Base-by-base conservation (phyloP, 2,329 filamentous ascomycete genomes). In the Pyrenophora seminiperda region DNA sequence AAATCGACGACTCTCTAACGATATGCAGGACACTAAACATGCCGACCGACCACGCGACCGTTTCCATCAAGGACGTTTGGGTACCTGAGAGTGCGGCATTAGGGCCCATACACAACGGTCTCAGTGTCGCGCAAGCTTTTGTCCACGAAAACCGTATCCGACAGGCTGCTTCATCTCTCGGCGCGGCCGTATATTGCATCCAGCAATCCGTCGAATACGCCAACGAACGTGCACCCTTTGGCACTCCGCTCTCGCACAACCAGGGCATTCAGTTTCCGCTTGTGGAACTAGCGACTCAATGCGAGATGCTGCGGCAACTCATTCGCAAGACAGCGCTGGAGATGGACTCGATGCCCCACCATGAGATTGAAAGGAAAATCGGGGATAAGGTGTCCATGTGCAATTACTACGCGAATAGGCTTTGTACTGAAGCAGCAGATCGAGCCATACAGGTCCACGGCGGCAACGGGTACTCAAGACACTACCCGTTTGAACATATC, bases 91-190 rank as follows among this genome's bases (percentile, higher is more conserved):
- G 74, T 15, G 74, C 80, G 1, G 72, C 85, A 27, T 73, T 86
- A 1, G 83, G 83, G 0, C 72, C 74, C 1, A 58, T 80, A 7
- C 79, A 82, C 53, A 73, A 77, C 34, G 83, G 83, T 7, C 76
- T 87, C 4, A 77, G 79, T 17, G 81, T 87, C 40, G 83, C 84
- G 1, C 83, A 86, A 71, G 83, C 83, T 2, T 86, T 87, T 66
- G 83, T 85, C 2, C 82, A 86, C 67, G 83, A 87, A 62, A 86
- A 86, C 67, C 79, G 83, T 36, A 83, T 86, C 59, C 78, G 84
- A n/a, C 83, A 87, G 71, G 83, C 83, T 1, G 83, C 83, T 1
- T 82, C 79, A 7, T 83, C 80, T 1, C 79, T 83, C 32, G 82
- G 83, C 34, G 79, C 83, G 1, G 83, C 84, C 6, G 73, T 78